Evolutionary conservation across 2,329 filamentous ascomycete species (phyloP).

Genomic region (Teratosphaeria gauchensis): DNA sequence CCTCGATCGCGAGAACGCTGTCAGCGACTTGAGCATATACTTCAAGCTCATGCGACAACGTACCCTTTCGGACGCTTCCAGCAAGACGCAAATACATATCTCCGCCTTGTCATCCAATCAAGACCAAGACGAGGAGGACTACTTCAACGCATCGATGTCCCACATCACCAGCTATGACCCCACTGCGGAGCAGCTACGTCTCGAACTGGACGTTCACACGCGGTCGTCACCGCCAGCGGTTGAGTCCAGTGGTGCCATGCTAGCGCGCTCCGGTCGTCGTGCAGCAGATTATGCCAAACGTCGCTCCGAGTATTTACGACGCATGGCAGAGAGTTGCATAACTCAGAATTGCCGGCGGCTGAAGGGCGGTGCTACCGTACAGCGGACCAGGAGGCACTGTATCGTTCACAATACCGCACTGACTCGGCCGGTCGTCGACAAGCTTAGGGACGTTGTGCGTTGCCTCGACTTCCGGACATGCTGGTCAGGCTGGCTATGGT

Average conservation of each 20-base stretch:
- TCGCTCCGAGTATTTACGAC: conserved; percentile 1
- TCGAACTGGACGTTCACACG: not conserved
- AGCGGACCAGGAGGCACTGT: not conserved
- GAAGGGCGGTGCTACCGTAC: conserved; percentile 3
- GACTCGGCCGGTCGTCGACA: not conserved
- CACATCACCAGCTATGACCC: not conserved
- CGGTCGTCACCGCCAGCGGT: not conserved
- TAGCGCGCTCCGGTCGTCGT: not conserved
- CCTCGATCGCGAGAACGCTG: not conserved
- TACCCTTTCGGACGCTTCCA: not conserved
- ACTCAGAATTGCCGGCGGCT: conserved; percentile 2
- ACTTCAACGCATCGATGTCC: not conserved
- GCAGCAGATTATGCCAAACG: not conserved
- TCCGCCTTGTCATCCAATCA: not conserved
- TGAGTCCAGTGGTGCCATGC: not conserved
- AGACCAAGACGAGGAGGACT: not conserved
- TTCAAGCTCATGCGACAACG: not conserved
- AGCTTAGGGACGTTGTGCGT: not conserved
- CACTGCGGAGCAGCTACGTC: not conserved
- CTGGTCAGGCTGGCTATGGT: not conserved
- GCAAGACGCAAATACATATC: not conserved
- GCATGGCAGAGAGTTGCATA: conserved; percentile 3
- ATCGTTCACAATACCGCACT: not conserved
- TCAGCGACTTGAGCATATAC: not conserved
- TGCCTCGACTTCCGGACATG: not conserved